Base-by-base conservation (phyloP, 495 filamentous ascomycete species). In the Achaetomiella virescens region DNA sequence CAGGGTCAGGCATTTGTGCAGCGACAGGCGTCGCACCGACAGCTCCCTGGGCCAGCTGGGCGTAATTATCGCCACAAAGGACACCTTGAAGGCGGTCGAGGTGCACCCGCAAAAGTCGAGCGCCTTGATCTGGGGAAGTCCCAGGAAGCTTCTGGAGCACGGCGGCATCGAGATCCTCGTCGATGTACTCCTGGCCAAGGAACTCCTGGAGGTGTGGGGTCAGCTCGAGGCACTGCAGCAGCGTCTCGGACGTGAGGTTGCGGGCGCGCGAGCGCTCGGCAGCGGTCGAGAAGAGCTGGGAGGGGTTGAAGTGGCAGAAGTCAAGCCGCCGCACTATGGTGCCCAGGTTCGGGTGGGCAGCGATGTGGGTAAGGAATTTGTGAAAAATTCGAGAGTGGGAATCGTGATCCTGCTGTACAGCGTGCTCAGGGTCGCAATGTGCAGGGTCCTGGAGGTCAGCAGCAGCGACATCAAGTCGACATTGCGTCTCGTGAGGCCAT, bases 271-370 rank as follows among this genome's bases (percentile, higher is more conserved):
- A 74, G 43, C 90, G 88, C 81, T 90, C 87, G 71, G 86, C 83
- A 61, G 82, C 87, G 42, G 87, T 92, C 47, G 85, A 81, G 62
- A 91, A 90, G 35, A 91, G 75, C 24, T 88, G 88, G 17, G 88
- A 80, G 6, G 89, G 89, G 64, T 89, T 93, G 71, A 91, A 92
- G 75, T 91, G 88, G 41, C 88, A 90, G 68, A 95, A 91, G 71
- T 95, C 90, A 25, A 93, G 73, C 38, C 90, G 84, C 48, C 86
- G 82, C 35, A 93, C 88, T 50, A 93, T 82, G 31, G 84, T 87
- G 17, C 90, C 89, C 48, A 91, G 76, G 12, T 83, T 79, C 12
- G 83, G 84, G 66, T 91, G 82, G 46, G 79, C 75, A 15, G 77
- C 70, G 62, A 93, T 88, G 62, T 89, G 88, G 53, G 77, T 72